Percentiles rank a stretch among this genome's conserved stretches.
phyloP scores from a whole-genome alignment of 495 filamentous ascomycete species.

The Daldinia loculata region DNA sequence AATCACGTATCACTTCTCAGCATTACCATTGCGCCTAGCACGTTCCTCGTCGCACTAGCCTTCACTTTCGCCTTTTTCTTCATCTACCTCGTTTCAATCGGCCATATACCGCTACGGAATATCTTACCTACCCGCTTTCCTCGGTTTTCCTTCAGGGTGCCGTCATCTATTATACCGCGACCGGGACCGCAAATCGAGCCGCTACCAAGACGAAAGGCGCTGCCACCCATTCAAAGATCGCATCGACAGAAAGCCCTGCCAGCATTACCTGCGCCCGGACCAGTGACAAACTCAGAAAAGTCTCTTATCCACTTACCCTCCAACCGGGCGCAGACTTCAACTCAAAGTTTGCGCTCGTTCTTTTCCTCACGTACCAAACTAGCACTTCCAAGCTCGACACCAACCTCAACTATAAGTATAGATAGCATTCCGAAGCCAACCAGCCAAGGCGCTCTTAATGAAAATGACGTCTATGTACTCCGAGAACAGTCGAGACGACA shows the following conservation, averaged over 20 bases:
- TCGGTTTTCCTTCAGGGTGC: conserved; percentile 27
- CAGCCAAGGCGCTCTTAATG: conserved; percentile 1
- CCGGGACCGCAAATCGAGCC: conserved; percentile 28
- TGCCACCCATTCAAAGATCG: neutral
- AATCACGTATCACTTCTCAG: conserved; percentile 60
- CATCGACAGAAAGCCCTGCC: conserved; percentile 35
- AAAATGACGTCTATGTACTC: conserved; percentile 42
- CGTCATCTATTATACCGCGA: conserved; percentile 12
- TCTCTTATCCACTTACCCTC: conserved; percentile 37
- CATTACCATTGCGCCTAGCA: conserved; percentile 62
- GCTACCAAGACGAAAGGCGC: conserved; percentile 4
- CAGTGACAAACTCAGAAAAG: conserved; percentile 46
- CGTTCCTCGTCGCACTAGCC: conserved; percentile 60
- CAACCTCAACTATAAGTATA: conserved; percentile 13
- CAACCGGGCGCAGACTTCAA: conserved; percentile 21
- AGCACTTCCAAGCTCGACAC: conserved; percentile 29
- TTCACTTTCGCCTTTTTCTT: conserved; percentile 60
- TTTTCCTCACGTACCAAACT: conserved; percentile 40
- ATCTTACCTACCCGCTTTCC: conserved; percentile 35
- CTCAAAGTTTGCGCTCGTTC: conserved; percentile 42
- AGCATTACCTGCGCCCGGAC: conserved; percentile 39
- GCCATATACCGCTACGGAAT: conserved; percentile 42
- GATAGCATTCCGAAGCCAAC: conserved; percentile 5
- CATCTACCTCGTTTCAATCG: conserved; percentile 54
- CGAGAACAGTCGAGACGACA: conserved; percentile 46